Percentiles rank a stretch among this genome's conserved stretches.
Conservation (phyloP, 2,329 filamentous ascomycete species). For the Thelonectria rubi region DNA sequence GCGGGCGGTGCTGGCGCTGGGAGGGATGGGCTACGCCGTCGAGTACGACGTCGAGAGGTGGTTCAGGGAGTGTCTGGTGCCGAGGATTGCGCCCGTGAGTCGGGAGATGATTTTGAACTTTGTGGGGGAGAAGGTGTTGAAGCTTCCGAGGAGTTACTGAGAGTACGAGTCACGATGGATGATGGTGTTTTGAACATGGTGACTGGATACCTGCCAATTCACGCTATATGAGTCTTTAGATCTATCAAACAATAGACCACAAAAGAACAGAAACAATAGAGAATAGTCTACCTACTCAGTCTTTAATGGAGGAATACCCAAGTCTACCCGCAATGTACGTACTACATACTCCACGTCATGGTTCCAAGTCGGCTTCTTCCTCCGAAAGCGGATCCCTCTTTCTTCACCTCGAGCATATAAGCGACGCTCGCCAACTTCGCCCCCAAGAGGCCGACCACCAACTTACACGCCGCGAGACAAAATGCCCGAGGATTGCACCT, state of each 20-base stretch:
- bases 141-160: conserved; percentile 73
- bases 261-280: neutral
- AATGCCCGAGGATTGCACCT: conserved; percentile 7
- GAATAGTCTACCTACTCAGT: no score
- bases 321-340: no score
- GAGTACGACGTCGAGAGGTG: conserved; percentile 74
- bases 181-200: neutral
- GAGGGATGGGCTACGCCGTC: conserved; percentile 72
- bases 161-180: neutral
- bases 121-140: conserved; percentile 73
- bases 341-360: no score
- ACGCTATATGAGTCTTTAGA: neutral
- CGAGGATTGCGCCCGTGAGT: conserved; percentile 70
- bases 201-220: no score
- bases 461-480: conserved; percentile 4
- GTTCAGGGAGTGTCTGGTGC: conserved; percentile 71
- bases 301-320: no score
- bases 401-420: neutral
- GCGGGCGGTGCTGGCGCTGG: conserved; percentile 65
- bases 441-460: conserved; percentile 2
- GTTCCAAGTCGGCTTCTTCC: conserved; percentile 19
- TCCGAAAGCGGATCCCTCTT: conserved; percentile 9
- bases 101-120: conserved; percentile 82
- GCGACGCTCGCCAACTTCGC: neutral
- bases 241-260: neutral